phyloP scores from a whole-genome alignment of 495 filamentous ascomycete species.

The Ascodesmis nigricans region DNA sequence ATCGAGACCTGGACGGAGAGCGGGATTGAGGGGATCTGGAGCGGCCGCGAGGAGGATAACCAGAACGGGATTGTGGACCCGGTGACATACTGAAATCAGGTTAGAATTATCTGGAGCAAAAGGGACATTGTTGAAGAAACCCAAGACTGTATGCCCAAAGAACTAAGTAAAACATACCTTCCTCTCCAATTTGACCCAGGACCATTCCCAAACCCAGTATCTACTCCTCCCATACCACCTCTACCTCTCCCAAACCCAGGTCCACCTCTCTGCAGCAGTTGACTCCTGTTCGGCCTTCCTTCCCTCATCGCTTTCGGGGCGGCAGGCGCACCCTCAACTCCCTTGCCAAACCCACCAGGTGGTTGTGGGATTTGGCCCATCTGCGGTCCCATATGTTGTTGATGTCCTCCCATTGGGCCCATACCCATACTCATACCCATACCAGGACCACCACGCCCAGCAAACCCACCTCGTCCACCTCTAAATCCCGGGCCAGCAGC shows the following conservation, averaged over 20 bases:
- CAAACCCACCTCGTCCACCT: constrained; percentile 2
- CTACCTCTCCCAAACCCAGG: constrained; percentile 15
- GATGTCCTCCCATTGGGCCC: constrained; percentile 5
- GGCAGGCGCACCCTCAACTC: constrained; percentile 64
- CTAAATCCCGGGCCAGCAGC: constrained; percentile 8
- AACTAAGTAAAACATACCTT: constrained; percentile 16
- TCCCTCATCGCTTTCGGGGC: constrained; percentile 86
- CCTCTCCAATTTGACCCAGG: constrained; percentile 14
- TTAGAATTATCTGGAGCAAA: constrained; percentile 6
- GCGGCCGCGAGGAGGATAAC: no score
- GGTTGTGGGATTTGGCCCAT: constrained; percentile 9
- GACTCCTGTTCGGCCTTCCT: constrained; percentile 31
- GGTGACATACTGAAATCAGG: no score
- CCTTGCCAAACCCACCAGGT: constrained; percentile 29
- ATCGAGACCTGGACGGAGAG: no score
- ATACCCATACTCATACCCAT: constrained; percentile 9
- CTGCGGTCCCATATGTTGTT: no score
- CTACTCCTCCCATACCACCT: constrained; percentile 4
- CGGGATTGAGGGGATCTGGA: no score
- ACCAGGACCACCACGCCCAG: neutral
- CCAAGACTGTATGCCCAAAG: constrained; percentile 6
- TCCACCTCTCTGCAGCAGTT: constrained; percentile 15
- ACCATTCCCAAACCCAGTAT: constrained; percentile 1
- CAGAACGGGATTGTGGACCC: no score
- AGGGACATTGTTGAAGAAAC: constrained; percentile 2